Conservation (phyloP, 805 yeast species). For the Trichomonascus vanleenenianus region DNA sequence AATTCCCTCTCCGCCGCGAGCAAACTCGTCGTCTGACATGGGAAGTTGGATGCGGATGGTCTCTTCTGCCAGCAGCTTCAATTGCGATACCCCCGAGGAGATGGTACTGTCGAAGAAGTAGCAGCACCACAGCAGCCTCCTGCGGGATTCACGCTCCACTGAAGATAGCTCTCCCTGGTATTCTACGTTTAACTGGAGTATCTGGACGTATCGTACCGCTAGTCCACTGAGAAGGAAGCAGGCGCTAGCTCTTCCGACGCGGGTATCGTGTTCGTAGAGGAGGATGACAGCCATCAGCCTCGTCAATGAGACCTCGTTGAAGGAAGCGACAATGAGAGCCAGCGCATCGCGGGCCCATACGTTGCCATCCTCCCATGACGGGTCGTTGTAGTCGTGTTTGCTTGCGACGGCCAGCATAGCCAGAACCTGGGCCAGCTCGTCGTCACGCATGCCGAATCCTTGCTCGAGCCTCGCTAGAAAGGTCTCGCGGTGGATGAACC, state of each 20-base stretch:
- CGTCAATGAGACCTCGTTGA: not conserved
- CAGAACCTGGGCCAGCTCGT: not conserved
- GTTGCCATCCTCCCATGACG: not conserved
- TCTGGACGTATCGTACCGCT: constrained; percentile 9
- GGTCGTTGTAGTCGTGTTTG: constrained; percentile 1
- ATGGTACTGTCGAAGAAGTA: constrained; percentile 4
- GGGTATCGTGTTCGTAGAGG: constrained; percentile 8
- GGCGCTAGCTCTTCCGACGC: constrained; percentile 9
- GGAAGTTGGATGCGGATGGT: constrained; percentile 1
- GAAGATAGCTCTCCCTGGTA: constrained; percentile 8
- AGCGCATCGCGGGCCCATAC: not conserved
- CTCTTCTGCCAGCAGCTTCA: constrained; percentile 1
- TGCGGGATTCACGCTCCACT: constrained; percentile 8
- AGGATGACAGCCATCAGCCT: constrained; percentile 8
- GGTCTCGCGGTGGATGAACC: not conserved
- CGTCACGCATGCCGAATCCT: not conserved
- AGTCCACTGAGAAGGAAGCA: constrained; percentile 10
- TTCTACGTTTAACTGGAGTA: constrained; percentile 12
- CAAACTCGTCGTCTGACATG: not conserved
- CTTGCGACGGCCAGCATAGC: constrained; percentile 1
- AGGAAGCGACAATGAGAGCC: not conserved
- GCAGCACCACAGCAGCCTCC: constrained; percentile 13
- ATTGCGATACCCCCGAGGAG: constrained; percentile 2
- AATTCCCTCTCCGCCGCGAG: not conserved
- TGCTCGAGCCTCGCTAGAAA: not conserved